Conservation (phyloP, 1,284 basidiomycete species). For the Microstroma glucosiphilum region DNA sequence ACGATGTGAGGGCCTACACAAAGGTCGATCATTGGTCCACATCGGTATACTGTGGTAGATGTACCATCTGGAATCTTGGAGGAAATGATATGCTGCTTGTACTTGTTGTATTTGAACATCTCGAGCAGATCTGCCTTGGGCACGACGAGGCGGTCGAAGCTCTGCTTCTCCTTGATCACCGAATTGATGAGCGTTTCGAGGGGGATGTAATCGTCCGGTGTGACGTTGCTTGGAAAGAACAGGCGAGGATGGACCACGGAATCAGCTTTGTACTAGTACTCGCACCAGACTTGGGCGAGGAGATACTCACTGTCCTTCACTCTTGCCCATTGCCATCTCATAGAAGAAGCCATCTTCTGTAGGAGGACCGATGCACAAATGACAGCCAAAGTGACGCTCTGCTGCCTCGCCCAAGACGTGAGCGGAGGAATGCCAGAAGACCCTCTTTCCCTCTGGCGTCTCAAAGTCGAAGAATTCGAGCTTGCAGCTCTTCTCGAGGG, state of each 20-base stretch:
- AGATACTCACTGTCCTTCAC: conserved; percentile 18
- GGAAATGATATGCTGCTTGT: conserved; percentile 93
- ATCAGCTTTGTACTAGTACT: no score
- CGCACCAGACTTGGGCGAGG: no score
- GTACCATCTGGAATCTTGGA: conserved; percentile 93
- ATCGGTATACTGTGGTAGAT: conserved; percentile 95
- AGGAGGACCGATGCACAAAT: conserved; percentile 93
- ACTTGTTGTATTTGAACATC: conserved; percentile 99
- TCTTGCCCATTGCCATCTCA: conserved; percentile 67
- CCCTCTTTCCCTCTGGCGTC: conserved; percentile 73
- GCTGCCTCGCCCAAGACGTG: conserved; percentile 98
- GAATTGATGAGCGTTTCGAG: conserved; percentile 82
- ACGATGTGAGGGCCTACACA: conserved; percentile 97
- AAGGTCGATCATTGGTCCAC: conserved; percentile 96
- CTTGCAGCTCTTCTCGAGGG: conserved; percentile 73
- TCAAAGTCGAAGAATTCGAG: conserved; percentile 91
- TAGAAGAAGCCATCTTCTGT: conserved; percentile 99
- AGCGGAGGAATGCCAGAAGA: conserved; percentile 99
- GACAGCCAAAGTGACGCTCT: conserved; percentile 93
- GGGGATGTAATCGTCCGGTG: conserved; percentile 70
- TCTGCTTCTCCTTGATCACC: conserved; percentile 93
- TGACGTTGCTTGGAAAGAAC: background rate
- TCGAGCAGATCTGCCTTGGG: conserved; percentile 88
- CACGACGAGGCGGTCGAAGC: conserved; percentile 87
- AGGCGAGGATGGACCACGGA: background rate